Conservation (phyloP, 495 filamentous ascomycete species). For the Penicillium egyptiacum region DNA sequence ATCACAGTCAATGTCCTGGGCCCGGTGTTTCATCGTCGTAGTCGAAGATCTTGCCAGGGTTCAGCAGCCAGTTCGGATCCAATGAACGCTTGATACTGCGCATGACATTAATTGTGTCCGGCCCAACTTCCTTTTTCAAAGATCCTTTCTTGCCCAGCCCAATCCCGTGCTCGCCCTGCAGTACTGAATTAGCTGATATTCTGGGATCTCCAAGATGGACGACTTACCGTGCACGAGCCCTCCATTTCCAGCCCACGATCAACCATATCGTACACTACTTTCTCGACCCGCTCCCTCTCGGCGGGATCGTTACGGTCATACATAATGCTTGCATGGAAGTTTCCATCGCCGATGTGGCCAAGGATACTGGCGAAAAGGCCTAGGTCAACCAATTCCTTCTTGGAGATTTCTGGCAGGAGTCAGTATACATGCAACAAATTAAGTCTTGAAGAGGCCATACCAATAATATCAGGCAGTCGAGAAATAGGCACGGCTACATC, state of each 20-base stretch:
- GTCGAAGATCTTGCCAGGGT: constrained; percentile 89
- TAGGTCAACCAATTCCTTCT: constrained; percentile 82
- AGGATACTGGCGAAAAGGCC: constrained; percentile 84
- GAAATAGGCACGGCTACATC: constrained; percentile 91
- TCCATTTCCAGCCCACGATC: constrained; percentile 87
- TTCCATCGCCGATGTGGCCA: constrained; percentile 85
- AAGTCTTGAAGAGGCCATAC: constrained; percentile 25
- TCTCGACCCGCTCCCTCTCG: constrained; percentile 71
- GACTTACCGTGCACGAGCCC: constrained; percentile 74
- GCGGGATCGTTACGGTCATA: constrained; percentile 67
- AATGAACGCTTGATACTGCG: constrained; percentile 78
- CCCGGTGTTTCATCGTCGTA: constrained; percentile 4
- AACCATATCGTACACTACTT: constrained; percentile 85
- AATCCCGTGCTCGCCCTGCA: constrained; percentile 79
- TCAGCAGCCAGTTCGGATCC: constrained; percentile 88
- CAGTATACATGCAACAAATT: neutral
- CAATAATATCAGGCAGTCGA: constrained; percentile 81
- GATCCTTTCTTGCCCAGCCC: constrained; percentile 85
- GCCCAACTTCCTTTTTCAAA: constrained; percentile 77
- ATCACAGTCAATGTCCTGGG: constrained; percentile 6
- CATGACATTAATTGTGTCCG: constrained; percentile 81
- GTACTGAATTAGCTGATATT: constrained; percentile 15
- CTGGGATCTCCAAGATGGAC: neutral
- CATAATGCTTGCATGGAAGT: constrained; percentile 89
- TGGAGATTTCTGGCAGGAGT: constrained; percentile 64